These are phyloP conservation scores for Cladosporium sp. DNA, from an alignment of 2,329 filamentous ascomycete species.

Conservation along the genomic window DNA sequence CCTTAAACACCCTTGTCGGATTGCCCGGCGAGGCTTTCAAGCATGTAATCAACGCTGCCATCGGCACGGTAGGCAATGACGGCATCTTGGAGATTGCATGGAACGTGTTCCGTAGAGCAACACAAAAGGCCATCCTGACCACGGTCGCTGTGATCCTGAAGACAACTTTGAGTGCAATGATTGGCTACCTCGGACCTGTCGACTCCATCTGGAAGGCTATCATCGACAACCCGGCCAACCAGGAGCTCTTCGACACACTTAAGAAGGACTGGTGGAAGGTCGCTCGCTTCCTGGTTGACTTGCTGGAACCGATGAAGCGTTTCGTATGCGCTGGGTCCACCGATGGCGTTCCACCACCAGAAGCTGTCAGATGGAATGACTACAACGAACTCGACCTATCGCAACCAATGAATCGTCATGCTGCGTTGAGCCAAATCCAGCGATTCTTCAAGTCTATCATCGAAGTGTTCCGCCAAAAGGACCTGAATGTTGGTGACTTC, in stretches of 20 bases:
- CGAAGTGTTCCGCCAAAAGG: conserved; percentile 9
- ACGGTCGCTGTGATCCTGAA: neutral
- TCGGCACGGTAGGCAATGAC: conserved; percentile 7
- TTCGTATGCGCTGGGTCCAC: conserved; percentile 12
- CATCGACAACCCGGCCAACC: conserved; percentile 14
- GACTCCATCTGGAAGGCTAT: conserved; percentile 16
- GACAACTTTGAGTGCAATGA: conserved; percentile 12
- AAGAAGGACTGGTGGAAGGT: conserved; percentile 14
- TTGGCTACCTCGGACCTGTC: conserved; percentile 14
- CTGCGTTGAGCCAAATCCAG: conserved; percentile 13
- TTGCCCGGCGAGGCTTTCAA: neutral
- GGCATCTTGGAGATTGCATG: conserved; percentile 12
- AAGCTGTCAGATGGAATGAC: conserved; percentile 10
- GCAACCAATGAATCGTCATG: conserved; percentile 11
- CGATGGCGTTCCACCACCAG: conserved; percentile 7
- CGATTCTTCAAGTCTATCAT: conserved; percentile 19
- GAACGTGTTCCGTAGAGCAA: conserved; percentile 10
- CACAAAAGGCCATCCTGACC: conserved; percentile 13
- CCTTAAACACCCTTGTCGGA: neutral
- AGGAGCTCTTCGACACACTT: conserved; percentile 8
- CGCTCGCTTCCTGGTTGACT: conserved; percentile 9
- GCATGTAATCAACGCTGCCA: neutral
- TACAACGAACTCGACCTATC: conserved; percentile 15
- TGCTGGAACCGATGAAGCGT: conserved; percentile 19
- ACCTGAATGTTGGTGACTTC: conserved; percentile 2